Conservation (phyloP, 2,329 filamentous ascomycete genomes). For the Curvularia hawaiiensis region DNA sequence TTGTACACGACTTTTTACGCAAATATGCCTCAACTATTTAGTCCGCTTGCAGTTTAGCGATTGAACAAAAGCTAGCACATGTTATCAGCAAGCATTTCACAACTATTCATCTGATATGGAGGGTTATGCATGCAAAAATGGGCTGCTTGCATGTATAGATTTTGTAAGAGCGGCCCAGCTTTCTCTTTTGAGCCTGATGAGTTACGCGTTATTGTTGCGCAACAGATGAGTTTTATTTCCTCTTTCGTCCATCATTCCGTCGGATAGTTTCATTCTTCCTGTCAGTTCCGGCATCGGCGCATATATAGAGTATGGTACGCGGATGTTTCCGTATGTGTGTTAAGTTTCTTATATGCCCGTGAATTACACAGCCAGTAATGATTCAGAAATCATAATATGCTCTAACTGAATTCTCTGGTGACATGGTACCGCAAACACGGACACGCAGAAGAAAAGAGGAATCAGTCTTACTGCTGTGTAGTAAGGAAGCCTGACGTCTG, state of each 20-base stretch:
- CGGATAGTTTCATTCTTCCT: background rate
- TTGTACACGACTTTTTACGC: background rate
- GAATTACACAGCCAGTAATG: background rate
- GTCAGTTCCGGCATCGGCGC: background rate
- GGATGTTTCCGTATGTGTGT: background rate
- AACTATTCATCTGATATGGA: background rate
- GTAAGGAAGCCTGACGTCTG: background rate
- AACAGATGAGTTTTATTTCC: background rate
- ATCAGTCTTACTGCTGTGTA: background rate
- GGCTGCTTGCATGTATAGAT: background rate
- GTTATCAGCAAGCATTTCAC: background rate
- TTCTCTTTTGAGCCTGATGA: background rate
- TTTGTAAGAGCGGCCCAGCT: background rate
- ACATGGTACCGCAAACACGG: background rate
- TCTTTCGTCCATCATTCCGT: background rate
- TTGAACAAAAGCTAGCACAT: background rate
- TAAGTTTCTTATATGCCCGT: background rate
- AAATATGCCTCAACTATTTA: background rate
- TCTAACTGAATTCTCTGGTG: background rate
- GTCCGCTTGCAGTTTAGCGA: constrained; percentile 3
- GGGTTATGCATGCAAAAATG: constrained; percentile 1
- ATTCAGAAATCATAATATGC: background rate
- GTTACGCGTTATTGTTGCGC: background rate
- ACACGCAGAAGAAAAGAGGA: background rate
- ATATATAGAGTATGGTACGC: constrained; percentile 2